phyloP scores from a whole-genome alignment of 139 green algal genomes.

The Micromonas commoda region DNA sequence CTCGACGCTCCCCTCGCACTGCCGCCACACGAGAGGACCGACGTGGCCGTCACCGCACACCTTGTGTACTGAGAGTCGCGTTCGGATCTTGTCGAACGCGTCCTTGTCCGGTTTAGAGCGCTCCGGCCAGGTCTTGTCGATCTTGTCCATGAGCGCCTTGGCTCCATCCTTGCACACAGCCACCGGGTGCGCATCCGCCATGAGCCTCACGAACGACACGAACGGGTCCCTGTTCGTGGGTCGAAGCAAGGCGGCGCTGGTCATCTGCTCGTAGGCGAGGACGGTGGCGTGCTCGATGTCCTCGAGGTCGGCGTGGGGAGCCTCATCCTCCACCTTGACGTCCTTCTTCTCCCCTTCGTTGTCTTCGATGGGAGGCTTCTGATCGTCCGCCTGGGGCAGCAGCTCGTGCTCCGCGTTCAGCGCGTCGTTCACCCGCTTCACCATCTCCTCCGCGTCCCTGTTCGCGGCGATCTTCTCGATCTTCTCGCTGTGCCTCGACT shows the following conservation, averaged over 20 bases:
- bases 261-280: conserved; percentile 5
- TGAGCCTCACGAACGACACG: background rate
- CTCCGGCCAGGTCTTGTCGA: background rate
- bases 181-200: conserved; percentile 3
- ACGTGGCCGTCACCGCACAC: too few species aligned
- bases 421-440: too few species aligned
- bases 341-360: conserved; percentile 1
- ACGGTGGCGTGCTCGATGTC: conserved; percentile 11
- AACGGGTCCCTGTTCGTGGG: background rate
- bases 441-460: background rate
- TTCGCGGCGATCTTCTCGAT: background rate
- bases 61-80: too few species aligned
- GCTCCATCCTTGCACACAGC: background rate
- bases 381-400: too few species aligned
- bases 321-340: too few species aligned
- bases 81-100: background rate
- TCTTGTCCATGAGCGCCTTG: background rate
- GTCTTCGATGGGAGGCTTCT: background rate
- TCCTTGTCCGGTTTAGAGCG: background rate
- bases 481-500: background rate
- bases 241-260: background rate
- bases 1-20: background rate
- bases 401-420: background rate
- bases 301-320: too few species aligned
- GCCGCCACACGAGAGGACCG: background rate